Conservation (phyloP, 2,329 filamentous ascomycete genomes). For the Paecilomyces variotii region DNA sequence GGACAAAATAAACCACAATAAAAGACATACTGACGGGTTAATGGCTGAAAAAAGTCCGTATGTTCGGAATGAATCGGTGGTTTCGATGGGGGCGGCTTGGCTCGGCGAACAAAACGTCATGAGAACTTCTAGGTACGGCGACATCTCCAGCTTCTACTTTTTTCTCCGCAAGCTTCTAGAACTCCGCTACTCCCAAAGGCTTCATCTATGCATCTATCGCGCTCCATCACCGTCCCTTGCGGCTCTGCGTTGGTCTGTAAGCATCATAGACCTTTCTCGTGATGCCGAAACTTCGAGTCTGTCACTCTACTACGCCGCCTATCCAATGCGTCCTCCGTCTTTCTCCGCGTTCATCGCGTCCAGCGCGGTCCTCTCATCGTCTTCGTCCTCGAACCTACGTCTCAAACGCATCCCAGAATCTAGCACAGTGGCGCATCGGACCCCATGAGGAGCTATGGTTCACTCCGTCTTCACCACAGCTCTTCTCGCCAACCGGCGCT, state of each 20-base stretch:
- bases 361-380: neutral
- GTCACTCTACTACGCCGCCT: conserved; percentile 3
- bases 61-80: neutral
- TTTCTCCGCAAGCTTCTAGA: neutral
- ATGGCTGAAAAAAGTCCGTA: neutral
- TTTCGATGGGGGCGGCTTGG: neutral
- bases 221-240: neutral
- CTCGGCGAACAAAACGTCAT: neutral
- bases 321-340: neutral
- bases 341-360: neutral
- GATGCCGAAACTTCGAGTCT: conserved; percentile 2
- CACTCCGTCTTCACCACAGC: conserved; percentile 12
- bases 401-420: conserved; percentile 18
- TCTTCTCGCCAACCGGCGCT: conserved; percentile 18
- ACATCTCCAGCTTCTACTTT: neutral
- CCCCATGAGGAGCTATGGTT: conserved; percentile 29
- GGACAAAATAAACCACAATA: neutral
- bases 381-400: conserved; percentile 15
- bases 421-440: conserved; percentile 31
- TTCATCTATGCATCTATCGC: neutral
- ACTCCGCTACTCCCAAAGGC: neutral
- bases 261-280: neutral
- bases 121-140: neutral
- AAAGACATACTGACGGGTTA: neutral
- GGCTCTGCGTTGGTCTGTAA: neutral